These are phyloP conservation scores for Chrysopogon serrulatus DNA, from an alignment of 176 grass and related monocot species.

Conservation along the genomic window DNA sequence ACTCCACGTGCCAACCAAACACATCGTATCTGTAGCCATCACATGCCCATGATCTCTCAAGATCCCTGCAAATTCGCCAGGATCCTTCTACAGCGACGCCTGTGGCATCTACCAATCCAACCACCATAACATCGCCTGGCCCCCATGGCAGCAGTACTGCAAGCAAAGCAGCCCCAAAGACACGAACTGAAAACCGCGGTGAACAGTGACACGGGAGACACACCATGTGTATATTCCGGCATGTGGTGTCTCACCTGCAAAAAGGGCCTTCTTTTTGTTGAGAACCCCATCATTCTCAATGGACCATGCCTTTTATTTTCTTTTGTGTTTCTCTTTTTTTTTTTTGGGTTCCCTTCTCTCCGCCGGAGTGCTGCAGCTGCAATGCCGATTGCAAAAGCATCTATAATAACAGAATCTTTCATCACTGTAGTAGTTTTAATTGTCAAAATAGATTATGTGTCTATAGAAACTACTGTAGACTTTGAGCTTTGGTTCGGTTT, in stretches of 20 bases:
- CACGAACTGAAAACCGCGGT: not conserved
- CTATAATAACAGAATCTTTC: not conserved
- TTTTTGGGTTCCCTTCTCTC: too few relatives aligned
- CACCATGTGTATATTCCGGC: constrained; percentile 36
- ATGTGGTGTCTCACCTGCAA: not conserved
- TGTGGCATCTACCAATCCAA: constrained; percentile 1
- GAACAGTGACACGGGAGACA: constrained; percentile 8
- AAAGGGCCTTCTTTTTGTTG: not conserved
- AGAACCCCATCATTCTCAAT: not conserved
- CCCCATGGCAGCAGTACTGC: not conserved
- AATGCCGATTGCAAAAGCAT: not conserved
- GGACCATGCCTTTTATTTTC: not conserved
- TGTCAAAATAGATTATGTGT: not conserved
- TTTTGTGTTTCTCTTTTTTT: not conserved
- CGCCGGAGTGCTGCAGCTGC: not conserved
- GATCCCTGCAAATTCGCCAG: constrained; percentile 20
- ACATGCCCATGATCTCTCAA: constrained; percentile 7
- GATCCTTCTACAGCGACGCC: constrained; percentile 8
- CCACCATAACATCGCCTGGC: not conserved
- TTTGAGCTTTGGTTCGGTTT: not conserved
- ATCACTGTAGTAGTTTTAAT: not conserved
- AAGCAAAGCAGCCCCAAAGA: not conserved
- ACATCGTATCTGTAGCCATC: constrained; percentile 22
- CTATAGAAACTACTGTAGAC: not conserved
- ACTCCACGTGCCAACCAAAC: not conserved